A percentile compares a stretch with the other conserved stretches of the same genome.
Conservation (phyloP, 2,329 filamentous ascomycete genomes). For the Achaetomium macrosporum region DNA sequence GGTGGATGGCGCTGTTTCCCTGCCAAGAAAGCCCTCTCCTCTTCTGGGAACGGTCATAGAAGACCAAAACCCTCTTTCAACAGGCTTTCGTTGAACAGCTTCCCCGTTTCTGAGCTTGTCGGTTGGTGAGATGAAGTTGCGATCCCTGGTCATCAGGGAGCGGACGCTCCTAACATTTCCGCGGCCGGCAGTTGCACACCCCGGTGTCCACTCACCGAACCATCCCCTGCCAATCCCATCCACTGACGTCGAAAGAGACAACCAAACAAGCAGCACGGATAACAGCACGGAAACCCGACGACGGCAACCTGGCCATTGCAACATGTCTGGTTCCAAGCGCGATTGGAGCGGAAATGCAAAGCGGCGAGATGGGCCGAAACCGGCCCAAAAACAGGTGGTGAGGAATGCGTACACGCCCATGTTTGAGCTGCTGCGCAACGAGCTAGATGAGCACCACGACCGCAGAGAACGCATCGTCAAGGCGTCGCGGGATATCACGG, state of each 20-base stretch:
- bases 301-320: constrained; percentile 12
- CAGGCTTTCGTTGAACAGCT: background rate
- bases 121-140: background rate
- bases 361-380: constrained; percentile 26
- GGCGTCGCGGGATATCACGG: constrained; percentile 85
- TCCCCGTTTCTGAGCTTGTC: background rate
- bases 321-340: constrained; percentile 46
- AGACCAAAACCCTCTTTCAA: too few relatives aligned
- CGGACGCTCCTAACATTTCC: background rate
- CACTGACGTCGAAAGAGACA: constrained; percentile 6
- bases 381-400: constrained; percentile 29
- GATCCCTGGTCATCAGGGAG: background rate
- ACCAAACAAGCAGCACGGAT: background rate
- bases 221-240: constrained; percentile 2
- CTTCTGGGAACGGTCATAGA: background rate
- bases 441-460: constrained; percentile 92
- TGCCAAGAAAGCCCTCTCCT: background rate
- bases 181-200: background rate
- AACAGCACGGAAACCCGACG: background rate
- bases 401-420: constrained; percentile 58
- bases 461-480: constrained; percentile 86
- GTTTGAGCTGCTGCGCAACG: constrained; percentile 79
- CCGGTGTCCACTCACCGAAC: background rate
- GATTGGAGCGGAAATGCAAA: constrained; percentile 48
- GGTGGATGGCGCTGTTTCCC: too few relatives aligned